Percentiles rank a stretch among this genome's conserved stretches.
phyloP scores from a whole-genome alignment of 108 stramenopile species.

The Pseudonitzschia pungens region DNA sequence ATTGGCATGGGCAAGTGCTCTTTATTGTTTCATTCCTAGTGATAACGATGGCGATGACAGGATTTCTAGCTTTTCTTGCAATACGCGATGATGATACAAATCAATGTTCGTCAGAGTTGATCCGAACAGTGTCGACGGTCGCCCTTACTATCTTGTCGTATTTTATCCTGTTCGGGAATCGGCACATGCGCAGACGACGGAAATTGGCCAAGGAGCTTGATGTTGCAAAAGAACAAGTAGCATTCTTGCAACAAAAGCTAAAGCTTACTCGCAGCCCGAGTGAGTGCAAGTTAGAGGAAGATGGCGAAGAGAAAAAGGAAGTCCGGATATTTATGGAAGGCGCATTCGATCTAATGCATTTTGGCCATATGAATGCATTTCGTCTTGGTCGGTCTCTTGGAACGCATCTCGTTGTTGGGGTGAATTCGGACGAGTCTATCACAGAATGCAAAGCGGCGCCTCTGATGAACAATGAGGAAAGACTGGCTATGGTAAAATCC shows the following conservation, averaged over 20 bases:
- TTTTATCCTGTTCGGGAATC: constrained; percentile 57
- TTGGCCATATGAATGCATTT: constrained; percentile 99
- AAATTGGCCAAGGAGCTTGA: constrained; percentile 56
- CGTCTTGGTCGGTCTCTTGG: constrained; percentile 94
- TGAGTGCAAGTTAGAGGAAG: constrained; percentile 19
- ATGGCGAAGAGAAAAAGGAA: constrained; percentile 38
- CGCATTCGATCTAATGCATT: constrained; percentile 98
- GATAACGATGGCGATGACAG: not conserved
- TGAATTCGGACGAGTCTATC: constrained; percentile 96
- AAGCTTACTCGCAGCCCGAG: constrained; percentile 39
- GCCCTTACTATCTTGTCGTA: constrained; percentile 55
- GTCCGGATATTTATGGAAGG: constrained; percentile 97
- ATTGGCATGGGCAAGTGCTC: constrained; percentile 1
- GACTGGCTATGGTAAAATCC: constrained; percentile 87
- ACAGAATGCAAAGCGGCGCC: constrained; percentile 94
- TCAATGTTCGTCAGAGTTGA: not conserved
- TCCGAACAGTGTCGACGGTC: constrained; percentile 25
- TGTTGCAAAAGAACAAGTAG: constrained; percentile 55
- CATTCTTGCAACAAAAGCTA: constrained; percentile 67
- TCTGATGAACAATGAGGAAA: constrained; percentile 93
- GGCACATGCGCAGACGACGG: constrained; percentile 54
- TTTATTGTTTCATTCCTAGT: not conserved
- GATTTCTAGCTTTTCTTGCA: not conserved
- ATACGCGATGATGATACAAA: constrained; percentile 1
- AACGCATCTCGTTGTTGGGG: constrained; percentile 94